Evolutionary conservation across 768 basidiomycete genomes (phyloP).

Genomic region (Agrocybe pediades): DNA sequence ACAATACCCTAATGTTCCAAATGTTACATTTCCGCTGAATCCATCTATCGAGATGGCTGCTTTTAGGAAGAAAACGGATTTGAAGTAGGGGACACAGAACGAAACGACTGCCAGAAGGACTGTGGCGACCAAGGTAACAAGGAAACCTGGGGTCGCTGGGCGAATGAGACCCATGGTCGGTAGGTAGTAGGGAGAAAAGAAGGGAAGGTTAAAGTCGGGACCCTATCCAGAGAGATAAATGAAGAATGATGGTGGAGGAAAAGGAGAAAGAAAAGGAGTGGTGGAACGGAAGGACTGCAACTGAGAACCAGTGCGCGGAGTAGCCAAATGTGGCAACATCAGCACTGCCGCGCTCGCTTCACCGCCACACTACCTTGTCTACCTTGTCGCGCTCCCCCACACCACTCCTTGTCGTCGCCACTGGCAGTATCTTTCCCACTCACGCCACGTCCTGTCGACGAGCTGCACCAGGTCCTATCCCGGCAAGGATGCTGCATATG

Average conservation of each 20-base stretch:
- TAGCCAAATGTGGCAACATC: constrained; percentile 9
- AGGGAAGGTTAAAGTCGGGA: background rate
- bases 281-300: constrained; percentile 3
- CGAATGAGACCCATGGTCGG: constrained; percentile 62
- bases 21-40: constrained; percentile 64
- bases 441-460: too few species aligned
- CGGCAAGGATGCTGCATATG: too few species aligned
- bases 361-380: background rate
- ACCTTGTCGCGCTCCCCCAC: background rate
- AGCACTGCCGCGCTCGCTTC: constrained; percentile 8
- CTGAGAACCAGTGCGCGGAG: constrained; percentile 6
- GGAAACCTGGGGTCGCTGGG: constrained; percentile 88
- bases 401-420: too few species aligned
- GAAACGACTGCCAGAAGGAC: constrained; percentile 81
- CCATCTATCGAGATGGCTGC: constrained; percentile 56
- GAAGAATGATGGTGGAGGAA: constrained; percentile 6
- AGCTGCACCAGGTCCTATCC: too few species aligned
- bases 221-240: constrained; percentile 8
- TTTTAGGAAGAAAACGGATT: constrained; percentile 87
- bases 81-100: constrained; percentile 90
- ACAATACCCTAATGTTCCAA: constrained; percentile 94
- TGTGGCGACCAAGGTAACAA: constrained; percentile 81
- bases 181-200: constrained; percentile 7
- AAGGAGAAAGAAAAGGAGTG: background rate
- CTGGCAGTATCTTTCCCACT: too few species aligned